Evolutionary conservation across 1,284 basidiomycete species (phyloP).

Genomic region (Apiotrichum domesticum): DNA sequence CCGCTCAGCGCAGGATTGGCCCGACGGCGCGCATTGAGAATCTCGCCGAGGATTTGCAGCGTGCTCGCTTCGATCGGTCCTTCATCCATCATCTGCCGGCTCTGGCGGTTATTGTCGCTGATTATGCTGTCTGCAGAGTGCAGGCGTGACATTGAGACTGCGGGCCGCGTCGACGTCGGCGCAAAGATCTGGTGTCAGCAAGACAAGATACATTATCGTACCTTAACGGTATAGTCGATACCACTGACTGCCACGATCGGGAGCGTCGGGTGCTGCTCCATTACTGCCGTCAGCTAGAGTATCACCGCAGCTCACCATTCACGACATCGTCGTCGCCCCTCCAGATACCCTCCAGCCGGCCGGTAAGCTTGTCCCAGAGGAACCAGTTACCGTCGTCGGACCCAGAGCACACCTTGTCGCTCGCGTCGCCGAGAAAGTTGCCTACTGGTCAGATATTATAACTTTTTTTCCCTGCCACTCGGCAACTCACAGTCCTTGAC

Average conservation of each 20-base stretch:
- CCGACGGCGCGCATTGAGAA: not conserved
- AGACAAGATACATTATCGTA: conserved; percentile 26
- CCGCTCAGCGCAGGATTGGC: not conserved
- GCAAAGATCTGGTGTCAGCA: conserved; percentile 2
- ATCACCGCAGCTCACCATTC: conserved; percentile 52
- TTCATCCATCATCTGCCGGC: not conserved
- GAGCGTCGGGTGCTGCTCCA: conserved; percentile 72
- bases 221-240: conserved; percentile 83
- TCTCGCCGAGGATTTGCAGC: conserved; percentile 7
- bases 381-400: conserved; percentile 74
- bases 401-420: conserved; percentile 77
- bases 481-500: conserved; percentile 74
- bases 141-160: conserved; percentile 3
- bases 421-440: conserved; percentile 71
- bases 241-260: conserved; percentile 81
- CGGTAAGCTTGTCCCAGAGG: conserved; percentile 70
- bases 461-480: not conserved
- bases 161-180: not conserved
- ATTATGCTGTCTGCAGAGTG: conserved; percentile 7
- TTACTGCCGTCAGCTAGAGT: conserved; percentile 36
- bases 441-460: conserved; percentile 49
- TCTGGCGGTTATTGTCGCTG: conserved; percentile 4
- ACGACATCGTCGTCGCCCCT: conserved; percentile 77
- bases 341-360: conserved; percentile 64
- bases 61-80: conserved; percentile 4